Percentiles rank a stretch among this genome's conserved stretches.
Evolutionary conservation across 2,329 filamentous ascomycete species (phyloP).

Genomic region (Aureobasidium uvarum): DNA sequence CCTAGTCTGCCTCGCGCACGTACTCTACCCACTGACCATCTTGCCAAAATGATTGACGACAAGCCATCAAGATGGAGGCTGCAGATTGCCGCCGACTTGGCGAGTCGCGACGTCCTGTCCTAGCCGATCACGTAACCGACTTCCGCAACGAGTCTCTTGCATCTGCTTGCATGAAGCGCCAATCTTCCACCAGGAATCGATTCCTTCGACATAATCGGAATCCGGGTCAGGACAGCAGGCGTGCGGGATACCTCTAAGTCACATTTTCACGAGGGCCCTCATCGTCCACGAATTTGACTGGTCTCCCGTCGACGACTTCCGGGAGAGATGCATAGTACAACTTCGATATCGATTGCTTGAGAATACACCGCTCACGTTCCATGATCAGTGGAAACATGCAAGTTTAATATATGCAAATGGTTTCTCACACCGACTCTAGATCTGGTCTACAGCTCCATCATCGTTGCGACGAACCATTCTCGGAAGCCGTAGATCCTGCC

Average conservation of each 20-base stretch:
- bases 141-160: constrained; percentile 21
- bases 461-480: constrained; percentile 10
- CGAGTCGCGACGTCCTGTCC: background rate
- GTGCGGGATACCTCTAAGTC: background rate
- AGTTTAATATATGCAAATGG: background rate
- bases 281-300: background rate
- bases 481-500: background rate
- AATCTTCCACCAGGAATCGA: background rate
- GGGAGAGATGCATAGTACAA: background rate
- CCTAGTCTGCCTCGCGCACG: constrained; percentile 7
- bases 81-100: constrained; percentile 22
- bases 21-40: background rate
- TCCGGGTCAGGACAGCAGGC: background rate
- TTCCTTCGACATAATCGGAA: background rate
- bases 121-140: constrained; percentile 22
- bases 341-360: background rate
- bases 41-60: constrained; percentile 5
- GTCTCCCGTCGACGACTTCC: background rate
- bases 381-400: background rate
- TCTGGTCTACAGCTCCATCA: background rate
- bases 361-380: background rate
- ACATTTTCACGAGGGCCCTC: background rate
- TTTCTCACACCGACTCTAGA: constrained; percentile 5
- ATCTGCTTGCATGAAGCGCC: constrained; percentile 22
- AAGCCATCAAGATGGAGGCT: constrained; percentile 18